A percentile compares a stretch with the other conserved stretches of the same genome.
Conservation (phyloP, 1,284 basidiomycete species). For the Singerocomus inundabilis region DNA sequence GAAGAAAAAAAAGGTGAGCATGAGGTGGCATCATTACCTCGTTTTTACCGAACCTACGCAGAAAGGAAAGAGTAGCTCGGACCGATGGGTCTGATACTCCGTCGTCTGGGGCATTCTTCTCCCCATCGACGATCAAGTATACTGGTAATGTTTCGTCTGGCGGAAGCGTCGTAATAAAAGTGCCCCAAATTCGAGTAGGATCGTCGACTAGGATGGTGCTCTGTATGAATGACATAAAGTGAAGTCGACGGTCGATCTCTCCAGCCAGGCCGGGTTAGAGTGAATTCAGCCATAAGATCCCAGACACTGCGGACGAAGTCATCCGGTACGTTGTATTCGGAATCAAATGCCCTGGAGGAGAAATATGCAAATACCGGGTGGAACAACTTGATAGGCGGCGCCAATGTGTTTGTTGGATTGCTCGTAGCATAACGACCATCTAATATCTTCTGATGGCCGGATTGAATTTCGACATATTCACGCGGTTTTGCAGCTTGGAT, state of each 20-base stretch:
- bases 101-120: constrained; percentile 6
- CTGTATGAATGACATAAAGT: not conserved
- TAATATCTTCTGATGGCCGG: not conserved
- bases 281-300: constrained; percentile 2
- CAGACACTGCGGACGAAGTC: not conserved
- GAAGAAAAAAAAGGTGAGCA: not conserved
- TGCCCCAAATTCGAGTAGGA: too few relatives aligned
- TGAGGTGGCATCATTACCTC: constrained; percentile 3
- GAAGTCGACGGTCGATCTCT: not conserved
- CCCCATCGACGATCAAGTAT: constrained; percentile 8
- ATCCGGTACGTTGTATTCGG: not conserved
- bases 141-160: not conserved
- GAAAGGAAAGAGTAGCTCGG: constrained; percentile 15
- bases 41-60: not conserved
- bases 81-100: constrained; percentile 15
- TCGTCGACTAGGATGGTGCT: too few relatives aligned
- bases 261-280: not conserved
- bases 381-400: constrained; percentile 16
- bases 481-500: constrained; percentile 2
- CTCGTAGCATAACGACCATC: not conserved
- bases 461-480: constrained; percentile 1
- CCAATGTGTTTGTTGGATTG: not conserved
- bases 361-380: constrained; percentile 16
- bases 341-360: constrained; percentile 16
- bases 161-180: not conserved